phyloP scores from a whole-genome alignment of 257 asterid species.

The Sherardia arvensis region DNA sequence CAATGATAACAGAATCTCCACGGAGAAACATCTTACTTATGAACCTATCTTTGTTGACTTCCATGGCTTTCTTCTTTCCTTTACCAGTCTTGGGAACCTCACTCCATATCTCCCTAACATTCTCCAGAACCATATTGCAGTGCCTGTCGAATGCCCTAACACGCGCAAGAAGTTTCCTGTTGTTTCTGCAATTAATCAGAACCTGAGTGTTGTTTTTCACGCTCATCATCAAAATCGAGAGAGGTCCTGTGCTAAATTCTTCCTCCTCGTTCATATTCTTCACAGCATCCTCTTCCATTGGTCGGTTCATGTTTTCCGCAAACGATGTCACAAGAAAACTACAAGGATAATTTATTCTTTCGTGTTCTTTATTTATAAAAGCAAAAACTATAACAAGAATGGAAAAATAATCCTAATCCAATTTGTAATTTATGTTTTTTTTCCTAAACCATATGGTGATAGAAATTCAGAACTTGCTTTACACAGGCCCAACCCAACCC shows the following conservation, averaged over 20 bases:
- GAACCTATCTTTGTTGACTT: slow-evolving; percentile 78
- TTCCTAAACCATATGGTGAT: too few species aligned
- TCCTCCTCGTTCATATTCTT: slow-evolving; percentile 85
- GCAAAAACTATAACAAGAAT: too few species aligned
- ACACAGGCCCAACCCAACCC: too few species aligned
- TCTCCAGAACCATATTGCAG: slow-evolving; percentile 91
- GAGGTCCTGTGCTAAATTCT: slow-evolving; percentile 96
- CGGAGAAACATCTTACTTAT: slow-evolving; percentile 89
- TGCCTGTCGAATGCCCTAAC: slow-evolving; percentile 87
- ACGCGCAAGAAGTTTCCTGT: slow-evolving; percentile 78
- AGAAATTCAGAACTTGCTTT: too few species aligned
- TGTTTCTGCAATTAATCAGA: slow-evolving; percentile 80
- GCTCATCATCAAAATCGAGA: slow-evolving; percentile 60
- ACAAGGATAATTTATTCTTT: too few species aligned
- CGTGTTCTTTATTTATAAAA: too few species aligned
- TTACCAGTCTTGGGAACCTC: slow-evolving; percentile 93
- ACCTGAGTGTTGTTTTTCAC: slow-evolving; percentile 61
- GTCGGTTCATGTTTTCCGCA: too few species aligned
- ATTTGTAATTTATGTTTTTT: too few species aligned
- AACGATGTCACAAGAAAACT: too few species aligned
- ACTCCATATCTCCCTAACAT: slow-evolving; percentile 87
- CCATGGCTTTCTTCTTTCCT: slow-evolving; percentile 91
- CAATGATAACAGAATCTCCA: slow-evolving; percentile 84
- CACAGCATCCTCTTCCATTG: too few species aligned
- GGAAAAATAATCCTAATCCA: too few species aligned